Evolutionary conservation across 108 stramenopile species (phyloP).

Genomic region (Fragilariopsis cylindrus): DNA sequence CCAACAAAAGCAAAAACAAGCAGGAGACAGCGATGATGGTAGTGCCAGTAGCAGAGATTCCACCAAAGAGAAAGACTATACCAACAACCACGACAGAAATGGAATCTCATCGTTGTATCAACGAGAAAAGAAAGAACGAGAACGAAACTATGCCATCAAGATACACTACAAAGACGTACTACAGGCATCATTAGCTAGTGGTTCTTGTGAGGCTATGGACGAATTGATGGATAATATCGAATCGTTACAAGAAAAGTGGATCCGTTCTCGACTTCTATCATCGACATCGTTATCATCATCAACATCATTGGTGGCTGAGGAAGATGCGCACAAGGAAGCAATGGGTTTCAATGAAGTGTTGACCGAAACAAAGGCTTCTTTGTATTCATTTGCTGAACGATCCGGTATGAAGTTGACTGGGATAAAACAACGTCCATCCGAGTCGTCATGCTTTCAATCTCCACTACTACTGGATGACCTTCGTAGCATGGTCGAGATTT

Average conservation of each 20-base stretch:
- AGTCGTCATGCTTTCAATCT: conserved; percentile 4
- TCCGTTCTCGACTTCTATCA: not conserved
- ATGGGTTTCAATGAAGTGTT: conserved; percentile 8
- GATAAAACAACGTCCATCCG: conserved; percentile 3
- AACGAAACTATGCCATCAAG: conserved; percentile 21
- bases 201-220: conserved; percentile 34
- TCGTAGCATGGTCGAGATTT: conserved; percentile 22
- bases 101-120: too few relatives aligned
- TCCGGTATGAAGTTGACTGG: conserved; percentile 19
- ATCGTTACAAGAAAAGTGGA: conserved; percentile 17
- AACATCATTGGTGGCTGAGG: too few relatives aligned
- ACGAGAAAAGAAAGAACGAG: conserved; percentile 11
- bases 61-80: too few relatives aligned
- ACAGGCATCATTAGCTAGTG: conserved; percentile 29
- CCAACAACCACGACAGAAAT: too few relatives aligned
- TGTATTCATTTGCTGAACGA: conserved; percentile 17
- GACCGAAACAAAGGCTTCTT: conserved; percentile 19
- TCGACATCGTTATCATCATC: too few relatives aligned
- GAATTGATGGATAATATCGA: conserved; percentile 29
- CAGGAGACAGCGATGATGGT: not conserved
- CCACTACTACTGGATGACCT: not conserved
- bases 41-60: not conserved
- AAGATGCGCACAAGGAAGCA: not conserved
- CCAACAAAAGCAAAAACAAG: not conserved
- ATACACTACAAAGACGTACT: conserved; percentile 32